phyloP scores from a whole-genome alignment of 169 alveolate genomes.

The Plasmodium vinckei region DNA sequence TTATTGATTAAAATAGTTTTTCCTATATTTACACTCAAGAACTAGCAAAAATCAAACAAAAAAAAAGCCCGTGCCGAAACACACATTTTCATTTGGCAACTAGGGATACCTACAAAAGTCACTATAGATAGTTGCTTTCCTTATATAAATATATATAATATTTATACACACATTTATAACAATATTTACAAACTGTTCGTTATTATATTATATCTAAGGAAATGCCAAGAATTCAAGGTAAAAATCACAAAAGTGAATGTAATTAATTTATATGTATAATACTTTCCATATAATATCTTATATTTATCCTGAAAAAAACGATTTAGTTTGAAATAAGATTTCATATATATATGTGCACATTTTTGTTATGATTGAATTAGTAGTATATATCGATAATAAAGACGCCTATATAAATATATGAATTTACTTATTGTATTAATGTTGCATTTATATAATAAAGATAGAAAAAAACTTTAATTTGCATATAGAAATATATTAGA shows the following conservation, averaged over 20 bases:
- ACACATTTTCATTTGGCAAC: slow-evolving; percentile 1
- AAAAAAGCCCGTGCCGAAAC: background rate
- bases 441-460: too few relatives aligned
- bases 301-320: background rate
- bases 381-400: background rate
- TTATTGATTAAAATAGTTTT: slow-evolving; percentile 27
- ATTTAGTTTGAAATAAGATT: background rate
- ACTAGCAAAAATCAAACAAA: slow-evolving; percentile 12
- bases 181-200: background rate
- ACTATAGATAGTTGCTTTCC: background rate
- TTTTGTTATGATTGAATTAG: background rate
- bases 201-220: slow-evolving; percentile 18
- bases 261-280: background rate
- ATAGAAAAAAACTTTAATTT: too few relatives aligned
- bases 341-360: background rate
- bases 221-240: slow-evolving; percentile 71
- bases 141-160: slow-evolving; percentile 3
- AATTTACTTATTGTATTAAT: slow-evolving; percentile 1
- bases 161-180: background rate
- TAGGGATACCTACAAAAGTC: too few relatives aligned
- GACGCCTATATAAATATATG: slow-evolving; percentile 5
- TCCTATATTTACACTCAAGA: slow-evolving; percentile 7
- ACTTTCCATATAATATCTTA: background rate
- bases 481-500: too few relatives aligned
- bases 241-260: slow-evolving; percentile 2